Evolutionary conservation across 176 grass and related monocot genomes (phyloP), one percentile per base, ranked within the genome.

Genomic region (Carex myosuroides): DNA sequence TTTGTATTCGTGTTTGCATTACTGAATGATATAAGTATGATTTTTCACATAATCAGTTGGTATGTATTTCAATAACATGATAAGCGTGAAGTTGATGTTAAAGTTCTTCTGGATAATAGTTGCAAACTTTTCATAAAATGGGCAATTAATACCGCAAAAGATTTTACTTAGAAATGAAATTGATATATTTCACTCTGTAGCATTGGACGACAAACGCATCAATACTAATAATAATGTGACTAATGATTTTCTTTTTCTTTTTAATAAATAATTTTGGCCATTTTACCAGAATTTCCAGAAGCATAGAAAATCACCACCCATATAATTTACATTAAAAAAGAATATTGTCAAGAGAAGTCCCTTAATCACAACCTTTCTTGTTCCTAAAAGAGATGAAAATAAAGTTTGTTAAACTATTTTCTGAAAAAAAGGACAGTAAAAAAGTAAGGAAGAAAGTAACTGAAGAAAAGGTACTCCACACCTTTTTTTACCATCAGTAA

Each of bases 391-490:
- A 32, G 63, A 33, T 30, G 10, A 12, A 65, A 65, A 65, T 65
- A 32, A 65, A 33, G 3, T 79, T 30, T 79, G 46, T 60, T 79
- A 59, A 59, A 60, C 22, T 30, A 17, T 79, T 60, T n/a, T 16
- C 5, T 8, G 42, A 26, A 50, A 33, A 33, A 67, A 30, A 82
- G 3, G 18, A 46, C 68, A 11, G n/a, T 82, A 8, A 52, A 60
- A 35, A 61, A n/a, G 26, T 18, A 61, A 35, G 26, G 32, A 20
- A 64, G 37, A 59, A 60, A 68, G 8, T 32, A 50, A 66, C 61
- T 18, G 80, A 50, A 82, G 20, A 65, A 82, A 82, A 65, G 39
- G 46, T 16, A 69, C 26, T 5, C 35, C 80, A 68, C 81, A 54
- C 41, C 37, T 39, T 17, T 6, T 74, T 52, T 66, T 17, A 83